Conservation (phyloP, 2,329 filamentous ascomycete genomes). For the Aspergillus ibericus region DNA sequence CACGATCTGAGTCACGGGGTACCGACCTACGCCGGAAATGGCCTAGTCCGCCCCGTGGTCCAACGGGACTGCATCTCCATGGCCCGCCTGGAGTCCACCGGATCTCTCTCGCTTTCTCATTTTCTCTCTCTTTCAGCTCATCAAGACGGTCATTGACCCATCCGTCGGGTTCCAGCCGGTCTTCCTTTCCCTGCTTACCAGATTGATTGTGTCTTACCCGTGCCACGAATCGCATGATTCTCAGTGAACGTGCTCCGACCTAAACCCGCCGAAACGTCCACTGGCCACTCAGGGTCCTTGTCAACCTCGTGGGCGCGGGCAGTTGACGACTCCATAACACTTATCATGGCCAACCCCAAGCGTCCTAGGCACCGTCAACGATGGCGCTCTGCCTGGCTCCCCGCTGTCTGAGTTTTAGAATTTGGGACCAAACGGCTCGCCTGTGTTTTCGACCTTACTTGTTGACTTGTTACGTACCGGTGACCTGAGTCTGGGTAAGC, state of each 20-base stretch:
- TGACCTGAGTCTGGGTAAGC: background rate
- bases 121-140: background rate
- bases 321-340: background rate
- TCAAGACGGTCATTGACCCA: background rate
- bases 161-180: background rate
- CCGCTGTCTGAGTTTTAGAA: background rate
- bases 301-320: background rate
- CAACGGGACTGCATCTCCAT: background rate
- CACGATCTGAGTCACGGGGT: background rate
- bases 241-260: background rate
- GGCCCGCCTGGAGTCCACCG: background rate
- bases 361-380: background rate
- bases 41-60: background rate
- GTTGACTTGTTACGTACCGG: background rate
- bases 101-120: background rate
- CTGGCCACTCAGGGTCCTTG: background rate
- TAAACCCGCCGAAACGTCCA: background rate
- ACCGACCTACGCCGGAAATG: background rate
- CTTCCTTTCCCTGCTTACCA: background rate
- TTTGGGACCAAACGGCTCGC: background rate
- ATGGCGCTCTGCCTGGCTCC: background rate
- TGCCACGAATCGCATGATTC: slow-evolving; percentile 4
- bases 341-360: background rate
- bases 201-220: slow-evolving; percentile 10
- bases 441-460: background rate